A percentile compares a stretch with the other conserved stretches of the same genome.
Evolutionary conservation across 108 stramenopile genomes (phyloP).

Genomic region (Fragilaria radians): DNA sequence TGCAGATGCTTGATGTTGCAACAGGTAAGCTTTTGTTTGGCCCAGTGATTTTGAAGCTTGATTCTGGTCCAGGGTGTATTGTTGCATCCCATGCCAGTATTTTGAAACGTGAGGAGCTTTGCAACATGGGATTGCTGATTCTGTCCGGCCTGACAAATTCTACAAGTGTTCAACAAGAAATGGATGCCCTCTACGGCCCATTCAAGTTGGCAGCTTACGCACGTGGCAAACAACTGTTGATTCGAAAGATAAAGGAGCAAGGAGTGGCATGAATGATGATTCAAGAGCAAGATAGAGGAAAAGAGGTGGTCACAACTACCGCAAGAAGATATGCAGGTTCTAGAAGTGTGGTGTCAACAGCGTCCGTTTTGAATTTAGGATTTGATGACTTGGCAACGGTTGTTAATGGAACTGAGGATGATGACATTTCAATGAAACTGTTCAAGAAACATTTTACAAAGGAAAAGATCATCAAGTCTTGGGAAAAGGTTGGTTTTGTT

Average conservation of each 20-base stretch:
- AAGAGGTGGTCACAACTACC: too few relatives aligned
- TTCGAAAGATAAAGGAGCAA: not conserved
- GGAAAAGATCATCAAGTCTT: not conserved
- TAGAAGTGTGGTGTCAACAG: too few relatives aligned
- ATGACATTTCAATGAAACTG: not conserved
- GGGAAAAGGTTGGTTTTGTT: not conserved
- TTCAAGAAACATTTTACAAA: not conserved
- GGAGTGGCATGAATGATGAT: not conserved
- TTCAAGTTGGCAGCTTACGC: not conserved
- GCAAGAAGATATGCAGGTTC: too few relatives aligned
- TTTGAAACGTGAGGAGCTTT: too few relatives aligned
- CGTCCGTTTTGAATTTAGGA: not conserved
- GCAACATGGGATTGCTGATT: not conserved
- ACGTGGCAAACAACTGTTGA: not conserved
- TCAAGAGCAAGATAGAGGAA: too few relatives aligned
- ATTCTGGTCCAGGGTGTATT: not conserved
- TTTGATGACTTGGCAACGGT: not conserved
- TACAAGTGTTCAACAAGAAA: not conserved
- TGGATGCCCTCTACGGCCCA: not conserved
- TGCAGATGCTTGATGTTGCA: not conserved
- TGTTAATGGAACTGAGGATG: not conserved
- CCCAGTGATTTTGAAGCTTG: not conserved
- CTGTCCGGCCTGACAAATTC: not conserved
- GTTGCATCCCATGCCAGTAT: too few relatives aligned
- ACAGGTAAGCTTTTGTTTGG: not conserved